Conservation (phyloP, 2,329 filamentous ascomycete genomes). For the Ceratocystis harringtonii region DNA sequence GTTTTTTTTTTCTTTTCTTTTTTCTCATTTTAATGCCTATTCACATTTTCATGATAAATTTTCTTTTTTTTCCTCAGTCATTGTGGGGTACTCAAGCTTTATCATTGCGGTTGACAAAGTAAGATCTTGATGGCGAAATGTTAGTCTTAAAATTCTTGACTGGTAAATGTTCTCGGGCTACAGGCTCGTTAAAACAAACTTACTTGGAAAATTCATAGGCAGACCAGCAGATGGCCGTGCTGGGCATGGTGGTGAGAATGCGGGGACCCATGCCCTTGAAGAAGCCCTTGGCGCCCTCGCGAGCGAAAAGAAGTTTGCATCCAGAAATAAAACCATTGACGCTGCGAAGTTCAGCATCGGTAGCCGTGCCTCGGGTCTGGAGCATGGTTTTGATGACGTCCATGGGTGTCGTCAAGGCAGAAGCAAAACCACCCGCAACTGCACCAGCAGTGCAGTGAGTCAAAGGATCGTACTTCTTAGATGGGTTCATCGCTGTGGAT, state of each 20-base stretch:
- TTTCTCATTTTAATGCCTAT: background rate
- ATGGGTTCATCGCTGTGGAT: slow-evolving; percentile 82
- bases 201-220: slow-evolving; percentile 56
- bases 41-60: background rate
- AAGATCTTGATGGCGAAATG: slow-evolving; percentile 31
- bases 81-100: slow-evolving; percentile 21
- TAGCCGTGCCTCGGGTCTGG: slow-evolving; percentile 76
- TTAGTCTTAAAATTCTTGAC: slow-evolving; percentile 8
- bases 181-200: slow-evolving; percentile 22
- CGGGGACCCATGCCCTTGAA: slow-evolving; percentile 84
- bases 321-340: slow-evolving; percentile 71
- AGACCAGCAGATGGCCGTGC: slow-evolving; percentile 98
- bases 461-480: slow-evolving; percentile 72
- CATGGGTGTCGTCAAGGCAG: slow-evolving; percentile 85
- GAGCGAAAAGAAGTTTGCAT: slow-evolving; percentile 63
- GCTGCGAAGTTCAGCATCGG: slow-evolving; percentile 66
- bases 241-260: slow-evolving; percentile 93
- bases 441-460: slow-evolving; percentile 90
- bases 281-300: slow-evolving; percentile 76
- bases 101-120: slow-evolving; percentile 43
- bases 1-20: background rate
- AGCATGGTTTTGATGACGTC: slow-evolving; percentile 97
- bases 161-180: background rate
- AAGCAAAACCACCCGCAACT: slow-evolving; percentile 82
- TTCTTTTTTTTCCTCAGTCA: background rate